A percentile compares a stretch with the other conserved stretches of the same genome.
phyloP scores from a whole-genome alignment of 306 rosid species.

The cucumber (Cucumis sativus) region DNA sequence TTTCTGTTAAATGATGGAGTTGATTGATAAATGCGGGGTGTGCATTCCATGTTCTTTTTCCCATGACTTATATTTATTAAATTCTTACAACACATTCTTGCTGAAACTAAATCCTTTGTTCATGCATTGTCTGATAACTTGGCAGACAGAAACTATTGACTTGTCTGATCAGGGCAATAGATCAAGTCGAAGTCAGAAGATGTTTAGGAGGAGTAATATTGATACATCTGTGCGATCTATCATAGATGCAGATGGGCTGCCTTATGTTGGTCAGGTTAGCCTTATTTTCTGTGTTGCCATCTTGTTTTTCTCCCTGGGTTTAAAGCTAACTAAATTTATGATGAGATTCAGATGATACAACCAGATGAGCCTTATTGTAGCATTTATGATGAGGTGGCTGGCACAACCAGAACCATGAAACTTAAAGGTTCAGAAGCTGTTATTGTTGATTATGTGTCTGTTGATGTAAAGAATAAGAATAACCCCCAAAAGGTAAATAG shows the following conservation, averaged over 20 bases:
- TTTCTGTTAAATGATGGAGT: background rate
- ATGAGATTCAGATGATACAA: conserved; percentile 43
- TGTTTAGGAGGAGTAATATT: conserved; percentile 51
- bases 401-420: conserved; percentile 13
- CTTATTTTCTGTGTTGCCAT: background rate
- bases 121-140: conserved; percentile 1
- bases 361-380: conserved; percentile 73
- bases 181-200: conserved; percentile 21
- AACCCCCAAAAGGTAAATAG: conserved; percentile 50
- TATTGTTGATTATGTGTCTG: conserved; percentile 71
- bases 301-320: background rate
- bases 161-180: conserved; percentile 36
- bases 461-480: conserved; percentile 53
- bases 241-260: conserved; percentile 90
- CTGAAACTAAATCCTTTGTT: background rate
- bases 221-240: conserved; percentile 25
- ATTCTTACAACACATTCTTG: background rate
- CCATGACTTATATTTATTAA: background rate
- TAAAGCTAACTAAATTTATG: conserved; percentile 1
- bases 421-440: conserved; percentile 76
- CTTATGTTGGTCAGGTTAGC: conserved; percentile 96
- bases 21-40: background rate
- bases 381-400: conserved; percentile 38
- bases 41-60: background rate
- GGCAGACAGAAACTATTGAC: conserved; percentile 82